These are phyloP conservation scores for Heliamphora pulchella DNA, from an alignment of 179 eudicot genomes.

Conservation along the genomic window DNA sequence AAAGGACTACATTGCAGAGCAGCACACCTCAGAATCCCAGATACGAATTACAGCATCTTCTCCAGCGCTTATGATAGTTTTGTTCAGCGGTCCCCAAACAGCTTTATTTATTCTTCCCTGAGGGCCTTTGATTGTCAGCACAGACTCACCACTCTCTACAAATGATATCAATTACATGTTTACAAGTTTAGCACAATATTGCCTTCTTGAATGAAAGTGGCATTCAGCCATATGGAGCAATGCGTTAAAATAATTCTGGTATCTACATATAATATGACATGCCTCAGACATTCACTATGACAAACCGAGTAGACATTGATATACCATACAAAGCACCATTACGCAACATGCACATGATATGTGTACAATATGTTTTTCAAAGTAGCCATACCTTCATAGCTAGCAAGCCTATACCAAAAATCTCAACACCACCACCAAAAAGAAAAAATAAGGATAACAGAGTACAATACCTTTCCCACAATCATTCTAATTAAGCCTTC, in stretches of 20 bases:
- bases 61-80: constrained; percentile 75
- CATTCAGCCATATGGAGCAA: not conserved
- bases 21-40: constrained; percentile 65
- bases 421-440: no score
- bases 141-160: constrained; percentile 37
- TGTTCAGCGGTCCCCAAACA: constrained; percentile 88
- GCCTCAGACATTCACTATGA: no score
- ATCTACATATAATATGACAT: not conserved
- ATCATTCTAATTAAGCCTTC: no score
- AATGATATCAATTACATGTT: constrained; percentile 1
- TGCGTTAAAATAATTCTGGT: not conserved
- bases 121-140: constrained; percentile 62
- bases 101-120: constrained; percentile 87
- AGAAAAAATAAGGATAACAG: no score
- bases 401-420: no score
- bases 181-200: not conserved
- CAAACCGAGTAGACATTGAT: not conserved
- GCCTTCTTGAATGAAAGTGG: constrained; percentile 1
- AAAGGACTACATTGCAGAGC: no score
- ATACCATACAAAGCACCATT: no score
- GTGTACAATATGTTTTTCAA: no score
- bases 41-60: constrained; percentile 80
- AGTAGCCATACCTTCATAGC: no score
- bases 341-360: no score
- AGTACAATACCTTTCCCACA: no score